Evolutionary conservation across 495 filamentous ascomycete genomes (phyloP).

Genomic region (Trichocladium uniseriatum): DNA sequence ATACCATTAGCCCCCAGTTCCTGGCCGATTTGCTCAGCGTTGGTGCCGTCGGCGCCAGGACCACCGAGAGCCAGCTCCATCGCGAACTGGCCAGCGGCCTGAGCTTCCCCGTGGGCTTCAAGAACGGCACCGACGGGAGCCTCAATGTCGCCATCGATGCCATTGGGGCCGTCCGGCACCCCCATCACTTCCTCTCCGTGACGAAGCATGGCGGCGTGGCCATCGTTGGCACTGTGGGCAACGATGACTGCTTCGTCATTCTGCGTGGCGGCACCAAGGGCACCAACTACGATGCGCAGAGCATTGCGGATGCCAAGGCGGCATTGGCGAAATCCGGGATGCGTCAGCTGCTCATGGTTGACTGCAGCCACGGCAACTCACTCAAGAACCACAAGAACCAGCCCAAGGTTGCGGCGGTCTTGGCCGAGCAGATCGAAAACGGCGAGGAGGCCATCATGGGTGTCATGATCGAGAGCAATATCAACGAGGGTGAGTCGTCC

Average conservation of each 20-base stretch:
- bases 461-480: constrained; percentile 98
- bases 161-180: constrained; percentile 84
- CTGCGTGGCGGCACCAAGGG: constrained; percentile 87
- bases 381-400: constrained; percentile 96
- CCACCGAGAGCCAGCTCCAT: constrained; percentile 92
- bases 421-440: constrained; percentile 75
- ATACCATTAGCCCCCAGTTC: constrained; percentile 98
- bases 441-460: constrained; percentile 90
- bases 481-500: constrained; percentile 66
- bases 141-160: constrained; percentile 90
- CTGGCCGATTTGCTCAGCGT: constrained; percentile 87
- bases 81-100: constrained; percentile 89
- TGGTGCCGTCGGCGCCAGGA: constrained; percentile 89
- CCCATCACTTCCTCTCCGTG: constrained; percentile 96
- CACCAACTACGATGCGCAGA: constrained; percentile 85
- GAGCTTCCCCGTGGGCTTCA: constrained; percentile 97
- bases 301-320: constrained; percentile 46
- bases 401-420: constrained; percentile 76
- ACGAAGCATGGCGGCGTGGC: constrained; percentile 95
- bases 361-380: constrained; percentile 96
- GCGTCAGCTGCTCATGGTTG: constrained; percentile 80
- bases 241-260: constrained; percentile 98
- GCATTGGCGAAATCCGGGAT: constrained; percentile 23
- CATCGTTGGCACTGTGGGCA: constrained; percentile 90
- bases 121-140: constrained; percentile 95